A percentile compares a stretch with the other conserved stretches of the same genome.
These are phyloP conservation scores for Fusarium sp. DNA, from an alignment of 2,329 filamentous ascomycete species.

Conservation along the genomic window DNA sequence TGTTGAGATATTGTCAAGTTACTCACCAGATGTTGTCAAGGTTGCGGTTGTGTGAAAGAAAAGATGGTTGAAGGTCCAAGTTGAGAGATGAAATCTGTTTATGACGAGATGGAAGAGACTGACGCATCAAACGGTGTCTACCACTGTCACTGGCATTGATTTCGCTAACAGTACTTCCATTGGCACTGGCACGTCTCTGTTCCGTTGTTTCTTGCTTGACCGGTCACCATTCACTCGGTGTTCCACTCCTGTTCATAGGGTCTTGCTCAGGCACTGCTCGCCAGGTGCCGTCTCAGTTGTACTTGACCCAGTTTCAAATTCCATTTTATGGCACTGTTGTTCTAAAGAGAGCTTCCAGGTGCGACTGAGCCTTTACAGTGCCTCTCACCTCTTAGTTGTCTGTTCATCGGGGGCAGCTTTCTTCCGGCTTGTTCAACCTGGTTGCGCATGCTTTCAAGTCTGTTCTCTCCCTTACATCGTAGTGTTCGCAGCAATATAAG, in stretches of 20 bases:
- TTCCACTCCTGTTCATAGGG: neutral
- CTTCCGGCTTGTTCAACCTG: neutral
- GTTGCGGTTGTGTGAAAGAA: neutral
- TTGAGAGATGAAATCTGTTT: neutral
- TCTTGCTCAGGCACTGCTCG: neutral
- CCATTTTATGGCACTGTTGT: rapidly evolving
- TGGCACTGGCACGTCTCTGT: neutral
- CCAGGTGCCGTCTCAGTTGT: neutral
- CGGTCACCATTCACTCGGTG: neutral
- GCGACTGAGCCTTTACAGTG: too few relatives aligned
- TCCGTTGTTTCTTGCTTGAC: neutral
- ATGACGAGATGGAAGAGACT: neutral
- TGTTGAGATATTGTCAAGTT: neutral
- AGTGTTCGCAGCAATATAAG: rapidly evolving
- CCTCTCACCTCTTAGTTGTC: neutral
- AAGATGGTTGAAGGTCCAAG: neutral
- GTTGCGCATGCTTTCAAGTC: rapidly evolving
- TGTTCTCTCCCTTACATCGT: rapidly evolving
- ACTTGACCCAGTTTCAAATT: neutral
- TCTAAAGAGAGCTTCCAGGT: neutral
- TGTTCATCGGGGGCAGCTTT: neutral
- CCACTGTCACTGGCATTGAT: neutral
- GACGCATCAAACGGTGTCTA: neutral
- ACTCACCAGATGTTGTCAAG: neutral
- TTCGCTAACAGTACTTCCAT: rapidly evolving